phyloP scores from a whole-genome alignment of 139 green algal species.

The Eudorina sp. region DNA sequence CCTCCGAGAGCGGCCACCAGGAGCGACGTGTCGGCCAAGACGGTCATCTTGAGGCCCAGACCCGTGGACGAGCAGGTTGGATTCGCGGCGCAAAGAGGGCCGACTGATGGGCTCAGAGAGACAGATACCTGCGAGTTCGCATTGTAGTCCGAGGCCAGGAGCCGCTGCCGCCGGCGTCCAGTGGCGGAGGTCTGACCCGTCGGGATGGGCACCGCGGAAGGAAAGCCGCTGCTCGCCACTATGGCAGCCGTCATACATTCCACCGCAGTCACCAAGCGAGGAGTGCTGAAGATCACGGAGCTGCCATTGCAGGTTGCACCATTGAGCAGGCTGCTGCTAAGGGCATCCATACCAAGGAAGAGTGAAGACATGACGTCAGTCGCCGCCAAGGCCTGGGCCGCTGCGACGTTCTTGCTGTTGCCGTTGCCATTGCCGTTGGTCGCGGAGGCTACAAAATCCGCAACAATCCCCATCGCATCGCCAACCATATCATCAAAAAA shows the following conservation, averaged over 20 bases:
- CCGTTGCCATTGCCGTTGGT: not conserved
- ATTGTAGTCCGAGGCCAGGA: not conserved
- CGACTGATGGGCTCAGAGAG: not conserved
- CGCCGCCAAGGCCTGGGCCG: not conserved
- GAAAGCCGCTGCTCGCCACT: not conserved
- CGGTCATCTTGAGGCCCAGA: not conserved
- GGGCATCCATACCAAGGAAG: not conserved
- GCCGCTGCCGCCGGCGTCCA: not conserved
- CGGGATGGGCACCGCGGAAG: not conserved
- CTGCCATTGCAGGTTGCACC: not conserved
- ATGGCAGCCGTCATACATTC: not conserved
- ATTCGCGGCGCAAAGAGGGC: slow-evolving; percentile 4
- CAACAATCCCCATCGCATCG: not conserved
- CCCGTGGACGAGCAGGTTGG: not conserved
- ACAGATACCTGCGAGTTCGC: not conserved
- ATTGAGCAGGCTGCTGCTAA: slow-evolving; percentile 17
- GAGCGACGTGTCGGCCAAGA: not conserved
- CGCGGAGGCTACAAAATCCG: not conserved
- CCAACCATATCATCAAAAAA: not conserved
- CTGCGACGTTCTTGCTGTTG: too few relatives aligned
- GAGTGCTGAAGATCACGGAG: not conserved
- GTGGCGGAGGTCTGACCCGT: not conserved
- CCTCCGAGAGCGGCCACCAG: not conserved
- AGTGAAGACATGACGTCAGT: not conserved
- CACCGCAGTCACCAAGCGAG: not conserved